Percentiles rank a stretch among this genome's conserved stretches.
Conservation (phyloP, 75 land plant species). For the Selaginella moellendorffii region DNA sequence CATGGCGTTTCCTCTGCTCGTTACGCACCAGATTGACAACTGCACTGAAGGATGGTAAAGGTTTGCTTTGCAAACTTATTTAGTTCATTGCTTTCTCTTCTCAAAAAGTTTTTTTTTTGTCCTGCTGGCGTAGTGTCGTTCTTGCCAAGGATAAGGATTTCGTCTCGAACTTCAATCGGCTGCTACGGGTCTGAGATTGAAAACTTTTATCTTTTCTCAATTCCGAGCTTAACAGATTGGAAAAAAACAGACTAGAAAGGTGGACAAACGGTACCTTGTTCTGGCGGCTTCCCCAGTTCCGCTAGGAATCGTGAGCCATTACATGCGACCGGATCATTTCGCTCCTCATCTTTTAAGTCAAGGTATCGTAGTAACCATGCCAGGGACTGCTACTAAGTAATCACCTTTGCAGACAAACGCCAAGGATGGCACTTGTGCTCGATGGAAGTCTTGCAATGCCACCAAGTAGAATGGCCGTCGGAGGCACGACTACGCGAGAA, state of each 20-base stretch:
- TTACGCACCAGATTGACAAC: slow-evolving; percentile 94
- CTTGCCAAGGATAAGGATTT: slow-evolving; percentile 77
- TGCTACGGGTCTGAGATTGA: slow-evolving; percentile 42
- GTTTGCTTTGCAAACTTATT: too few species aligned
- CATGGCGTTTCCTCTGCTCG: slow-evolving; percentile 39
- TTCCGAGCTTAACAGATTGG: not conserved
- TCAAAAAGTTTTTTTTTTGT: too few species aligned
- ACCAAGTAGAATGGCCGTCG: slow-evolving; percentile 71
- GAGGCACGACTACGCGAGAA: slow-evolving; percentile 17
- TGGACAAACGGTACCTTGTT: slow-evolving; percentile 76
- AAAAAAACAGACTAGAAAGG: slow-evolving; percentile 75
- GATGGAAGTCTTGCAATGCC: slow-evolving; percentile 74
- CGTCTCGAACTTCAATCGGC: slow-evolving; percentile 64
- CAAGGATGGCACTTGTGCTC: slow-evolving; percentile 60
- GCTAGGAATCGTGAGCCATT: slow-evolving; percentile 58
- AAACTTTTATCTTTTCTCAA: not conserved
- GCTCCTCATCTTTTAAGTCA: slow-evolving; percentile 73
- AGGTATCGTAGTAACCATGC: slow-evolving; percentile 26
- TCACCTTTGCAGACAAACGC: not conserved
- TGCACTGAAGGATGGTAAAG: slow-evolving; percentile 96
- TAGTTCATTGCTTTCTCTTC: too few species aligned
- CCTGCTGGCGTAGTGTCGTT: slow-evolving; percentile 54
- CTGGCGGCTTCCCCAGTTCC: slow-evolving; percentile 78
- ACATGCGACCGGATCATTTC: slow-evolving; percentile 69
- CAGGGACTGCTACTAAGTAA: too few species aligned